Percentiles rank a stretch among this genome's conserved stretches.
Evolutionary conservation across 768 basidiomycete genomes (phyloP).

Genomic region (Agaricus blazei): DNA sequence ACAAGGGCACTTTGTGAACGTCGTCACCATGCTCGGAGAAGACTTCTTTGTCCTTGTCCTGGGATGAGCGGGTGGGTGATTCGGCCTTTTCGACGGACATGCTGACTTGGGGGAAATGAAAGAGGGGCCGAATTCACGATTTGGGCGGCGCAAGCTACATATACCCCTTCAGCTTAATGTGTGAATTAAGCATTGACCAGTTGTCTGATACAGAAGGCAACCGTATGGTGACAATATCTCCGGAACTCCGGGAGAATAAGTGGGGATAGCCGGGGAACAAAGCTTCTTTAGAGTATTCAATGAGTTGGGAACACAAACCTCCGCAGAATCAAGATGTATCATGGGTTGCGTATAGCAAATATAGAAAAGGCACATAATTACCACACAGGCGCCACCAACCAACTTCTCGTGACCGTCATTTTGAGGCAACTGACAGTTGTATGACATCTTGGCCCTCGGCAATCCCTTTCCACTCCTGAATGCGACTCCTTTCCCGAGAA

Average conservation of each 20-base stretch:
- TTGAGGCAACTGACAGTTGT: background rate
- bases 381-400: background rate
- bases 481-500: too few species aligned
- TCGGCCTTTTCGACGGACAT: background rate
- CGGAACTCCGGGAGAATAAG: too few species aligned
- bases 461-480: too few species aligned
- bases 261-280: too few species aligned
- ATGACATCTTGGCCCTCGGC: background rate
- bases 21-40: background rate
- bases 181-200: background rate
- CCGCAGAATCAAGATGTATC: background rate
- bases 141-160: background rate
- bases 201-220: too few species aligned
- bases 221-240: too few species aligned
- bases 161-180: background rate
- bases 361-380: background rate
- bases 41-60: background rate
- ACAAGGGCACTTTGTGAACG: slow-evolving; percentile 4
- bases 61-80: background rate
- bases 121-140: background rate
- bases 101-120: background rate
- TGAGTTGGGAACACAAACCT: background rate
- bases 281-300: background rate
- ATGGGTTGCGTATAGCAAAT: background rate
- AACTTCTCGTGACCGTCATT: background rate